A percentile compares a stretch with the other conserved stretches of the same genome.
Conservation (phyloP, 2,329 filamentous ascomycete genomes). For the Chaetomium strumarium region DNA sequence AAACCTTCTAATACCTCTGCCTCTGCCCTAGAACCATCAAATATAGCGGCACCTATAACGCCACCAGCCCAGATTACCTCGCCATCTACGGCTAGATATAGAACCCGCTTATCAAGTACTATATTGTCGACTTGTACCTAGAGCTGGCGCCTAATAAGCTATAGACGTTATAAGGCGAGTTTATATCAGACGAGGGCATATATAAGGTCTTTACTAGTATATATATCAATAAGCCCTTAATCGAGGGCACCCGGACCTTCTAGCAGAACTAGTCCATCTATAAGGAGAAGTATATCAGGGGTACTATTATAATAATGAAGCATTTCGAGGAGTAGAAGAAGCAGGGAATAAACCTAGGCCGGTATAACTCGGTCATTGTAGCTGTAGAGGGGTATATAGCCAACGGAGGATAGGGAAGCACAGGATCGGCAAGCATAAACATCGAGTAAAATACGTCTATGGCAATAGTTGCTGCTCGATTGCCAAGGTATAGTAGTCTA, state of each 20-base stretch:
- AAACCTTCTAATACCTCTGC: neutral
- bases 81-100: conserved; percentile 53
- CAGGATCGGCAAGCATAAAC: neutral
- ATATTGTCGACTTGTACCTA: conserved; percentile 50
- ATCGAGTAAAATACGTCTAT: too few species aligned
- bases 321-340: neutral
- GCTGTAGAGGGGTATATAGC: neutral
- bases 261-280: neutral
- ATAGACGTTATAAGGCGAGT: conserved; percentile 42
- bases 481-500: too few species aligned
- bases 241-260: neutral
- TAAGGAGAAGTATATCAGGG: neutral
- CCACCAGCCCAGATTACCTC: conserved; percentile 41
- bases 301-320: neutral
- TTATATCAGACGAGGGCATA: conserved; percentile 30
- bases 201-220: neutral
- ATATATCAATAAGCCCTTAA: neutral
- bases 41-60: conserved; percentile 34
- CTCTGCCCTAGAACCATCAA: conserved; percentile 27
- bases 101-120: conserved; percentile 52
- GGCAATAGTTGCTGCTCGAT: too few species aligned
- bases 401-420: neutral
- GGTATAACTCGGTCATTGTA: neutral
- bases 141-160: conserved; percentile 44
- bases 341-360: neutral